These are phyloP conservation scores for Aleurites moluccanus DNA, from an alignment of 441 rosid species.

Conservation along the genomic window DNA sequence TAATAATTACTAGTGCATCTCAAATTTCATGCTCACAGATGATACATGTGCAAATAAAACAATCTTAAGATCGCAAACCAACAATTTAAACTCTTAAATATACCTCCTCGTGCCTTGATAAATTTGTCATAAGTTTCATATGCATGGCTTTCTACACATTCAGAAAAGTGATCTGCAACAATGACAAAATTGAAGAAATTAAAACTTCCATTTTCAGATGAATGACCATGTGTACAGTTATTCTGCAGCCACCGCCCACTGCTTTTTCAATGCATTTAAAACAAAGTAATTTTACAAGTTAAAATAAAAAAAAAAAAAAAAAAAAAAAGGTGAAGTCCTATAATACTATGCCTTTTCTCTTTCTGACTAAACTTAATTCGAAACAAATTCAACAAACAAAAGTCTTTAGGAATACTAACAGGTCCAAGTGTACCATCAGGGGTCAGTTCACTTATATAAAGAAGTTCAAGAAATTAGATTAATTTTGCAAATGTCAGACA, in stretches of 20 bases:
- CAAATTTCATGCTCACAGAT: background rate
- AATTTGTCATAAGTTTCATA: conserved; percentile 92
- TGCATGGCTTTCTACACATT: conserved; percentile 92
- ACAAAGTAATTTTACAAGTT: too few relatives aligned
- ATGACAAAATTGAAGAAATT: conserved; percentile 10
- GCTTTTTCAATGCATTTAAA: background rate
- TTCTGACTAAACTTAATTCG: background rate
- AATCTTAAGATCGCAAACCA: background rate
- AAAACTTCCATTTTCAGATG: conserved; percentile 11
- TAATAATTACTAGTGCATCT: background rate
- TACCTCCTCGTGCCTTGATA: conserved; percentile 81
- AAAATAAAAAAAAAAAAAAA: background rate
- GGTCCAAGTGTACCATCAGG: background rate
- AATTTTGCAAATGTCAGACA: background rate
- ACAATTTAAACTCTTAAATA: conserved; percentile 13
- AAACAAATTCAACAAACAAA: background rate
- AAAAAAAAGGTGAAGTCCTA: background rate
- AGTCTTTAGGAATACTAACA: background rate
- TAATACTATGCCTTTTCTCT: background rate
- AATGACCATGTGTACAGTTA: too few relatives aligned
- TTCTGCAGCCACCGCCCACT: background rate
- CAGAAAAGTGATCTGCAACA: conserved; percentile 88
- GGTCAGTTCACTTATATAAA: background rate
- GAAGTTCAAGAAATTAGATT: background rate
- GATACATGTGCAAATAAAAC: conserved; percentile 4